Evolutionary conservation across 441 rosid genomes (phyloP).

Genomic region (Gossypium gossypioides): DNA sequence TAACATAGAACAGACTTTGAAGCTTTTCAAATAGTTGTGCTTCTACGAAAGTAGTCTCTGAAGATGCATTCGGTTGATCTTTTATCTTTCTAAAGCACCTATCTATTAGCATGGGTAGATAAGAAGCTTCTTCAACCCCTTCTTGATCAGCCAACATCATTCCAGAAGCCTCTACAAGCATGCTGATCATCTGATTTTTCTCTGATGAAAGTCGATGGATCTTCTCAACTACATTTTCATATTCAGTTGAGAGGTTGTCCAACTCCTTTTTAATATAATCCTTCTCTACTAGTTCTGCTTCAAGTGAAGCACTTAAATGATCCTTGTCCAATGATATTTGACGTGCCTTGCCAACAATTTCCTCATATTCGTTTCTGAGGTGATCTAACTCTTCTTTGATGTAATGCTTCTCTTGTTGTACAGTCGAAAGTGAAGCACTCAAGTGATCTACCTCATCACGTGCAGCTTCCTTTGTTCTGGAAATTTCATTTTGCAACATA

Average conservation of each 20-base stretch:
- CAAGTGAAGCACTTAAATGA: conserved; percentile 43
- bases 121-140: conserved; percentile 24
- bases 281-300: conserved; percentile 59
- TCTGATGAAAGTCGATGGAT: conserved; percentile 37
- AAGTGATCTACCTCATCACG: conserved; percentile 26
- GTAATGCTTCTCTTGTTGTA: conserved; percentile 11
- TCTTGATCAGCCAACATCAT: conserved; percentile 27
- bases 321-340: conserved; percentile 24
- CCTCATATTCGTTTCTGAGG: not conserved
- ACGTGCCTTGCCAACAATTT: not conserved
- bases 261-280: conserved; percentile 40
- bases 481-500: conserved; percentile 40
- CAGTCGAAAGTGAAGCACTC: conserved; percentile 5
- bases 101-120: conserved; percentile 33
- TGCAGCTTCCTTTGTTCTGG: conserved; percentile 34
- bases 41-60: conserved; percentile 25
- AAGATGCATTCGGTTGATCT: conserved; percentile 31
- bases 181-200: conserved; percentile 45
- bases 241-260: conserved; percentile 29
- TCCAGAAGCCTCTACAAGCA: conserved; percentile 57
- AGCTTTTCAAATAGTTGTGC: conserved; percentile 42
- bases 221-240: conserved; percentile 37
- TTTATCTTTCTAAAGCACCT: conserved; percentile 51
- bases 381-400: conserved; percentile 10
- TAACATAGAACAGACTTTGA: conserved; percentile 61